Percentiles rank a stretch among this genome's conserved stretches.
These are phyloP conservation scores for Aspergillus caelatus DNA, from an alignment of 2,329 filamentous ascomycete species.

Conservation along the genomic window DNA sequence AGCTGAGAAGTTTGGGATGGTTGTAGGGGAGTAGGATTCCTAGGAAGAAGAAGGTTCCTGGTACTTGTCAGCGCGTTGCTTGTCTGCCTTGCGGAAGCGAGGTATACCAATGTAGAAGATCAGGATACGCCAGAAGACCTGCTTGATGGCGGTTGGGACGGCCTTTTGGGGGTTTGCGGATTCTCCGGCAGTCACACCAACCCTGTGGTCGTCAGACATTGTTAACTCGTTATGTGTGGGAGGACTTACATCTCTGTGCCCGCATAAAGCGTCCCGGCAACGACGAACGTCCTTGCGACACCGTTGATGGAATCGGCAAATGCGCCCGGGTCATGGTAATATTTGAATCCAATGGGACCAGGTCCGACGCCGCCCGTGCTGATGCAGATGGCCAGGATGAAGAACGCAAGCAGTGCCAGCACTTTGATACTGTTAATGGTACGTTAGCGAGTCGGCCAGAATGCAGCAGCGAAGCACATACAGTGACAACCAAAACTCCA, in stretches of 20 bases:
- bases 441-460: not conserved
- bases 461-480: constrained; percentile 14
- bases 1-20: constrained; percentile 64
- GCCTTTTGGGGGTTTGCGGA: constrained; percentile 48
- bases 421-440: constrained; percentile 33
- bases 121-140: constrained; percentile 47
- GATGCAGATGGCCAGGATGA: constrained; percentile 38
- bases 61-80: not conserved
- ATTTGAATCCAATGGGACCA: constrained; percentile 37
- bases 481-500: constrained; percentile 51
- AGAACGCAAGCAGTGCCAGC: constrained; percentile 34
- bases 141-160: constrained; percentile 48
- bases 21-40: constrained; percentile 74
- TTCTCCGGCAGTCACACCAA: constrained; percentile 40
- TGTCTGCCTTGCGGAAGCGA: not conserved
- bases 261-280: constrained; percentile 37
- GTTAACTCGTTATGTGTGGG: not conserved
- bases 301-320: constrained; percentile 41
- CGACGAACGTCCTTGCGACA: constrained; percentile 39
- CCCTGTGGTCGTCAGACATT: constrained; percentile 25
- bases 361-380: constrained; percentile 37
- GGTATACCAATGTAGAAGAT: constrained; percentile 61
- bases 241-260: constrained; percentile 36
- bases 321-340: constrained; percentile 39
- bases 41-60: constrained; percentile 71